A percentile compares a stretch with the other conserved stretches of the same genome.
Conservation (phyloP, 257 asterid species). For the Primulina eburnea region DNA sequence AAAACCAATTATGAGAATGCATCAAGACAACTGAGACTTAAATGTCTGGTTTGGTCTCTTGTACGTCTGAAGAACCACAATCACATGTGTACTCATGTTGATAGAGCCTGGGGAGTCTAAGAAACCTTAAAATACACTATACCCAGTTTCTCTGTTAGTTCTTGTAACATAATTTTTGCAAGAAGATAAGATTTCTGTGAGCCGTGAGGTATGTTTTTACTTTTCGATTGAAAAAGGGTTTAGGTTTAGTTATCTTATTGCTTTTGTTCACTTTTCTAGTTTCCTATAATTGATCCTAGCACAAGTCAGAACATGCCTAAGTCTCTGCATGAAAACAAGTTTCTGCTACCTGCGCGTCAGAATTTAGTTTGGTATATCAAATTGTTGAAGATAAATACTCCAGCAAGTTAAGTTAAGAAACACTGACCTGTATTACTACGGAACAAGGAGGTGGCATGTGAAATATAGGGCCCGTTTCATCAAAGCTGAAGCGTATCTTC, state of each 20-base stretch:
- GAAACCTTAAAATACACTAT: background rate
- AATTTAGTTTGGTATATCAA: background rate
- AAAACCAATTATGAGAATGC: conserved; percentile 5
- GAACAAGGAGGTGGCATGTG: conserved; percentile 93
- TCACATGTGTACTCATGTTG: background rate
- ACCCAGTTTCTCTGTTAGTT: background rate
- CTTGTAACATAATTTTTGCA: too few species aligned
- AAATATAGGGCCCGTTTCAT: conserved; percentile 64
- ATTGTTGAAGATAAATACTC: background rate
- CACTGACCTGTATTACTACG: conserved; percentile 73
- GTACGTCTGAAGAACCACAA: background rate
- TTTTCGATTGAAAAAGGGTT: background rate
- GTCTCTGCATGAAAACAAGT: background rate
- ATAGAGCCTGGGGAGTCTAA: background rate
- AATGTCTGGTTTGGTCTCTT: background rate
- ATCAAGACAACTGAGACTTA: conserved; percentile 17
- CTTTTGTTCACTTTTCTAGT: background rate
- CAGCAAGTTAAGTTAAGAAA: conserved; percentile 7
- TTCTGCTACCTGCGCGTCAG: conserved; percentile 12
- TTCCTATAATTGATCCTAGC: background rate
- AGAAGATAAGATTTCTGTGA: too few species aligned
- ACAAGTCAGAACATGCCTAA: background rate
- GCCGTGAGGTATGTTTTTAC: too few species aligned
- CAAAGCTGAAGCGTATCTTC: conserved; percentile 73
- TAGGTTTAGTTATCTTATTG: background rate